phyloP scores from a whole-genome alignment of 257 asterid genomes.

The Catharanthus roseus region DNA sequence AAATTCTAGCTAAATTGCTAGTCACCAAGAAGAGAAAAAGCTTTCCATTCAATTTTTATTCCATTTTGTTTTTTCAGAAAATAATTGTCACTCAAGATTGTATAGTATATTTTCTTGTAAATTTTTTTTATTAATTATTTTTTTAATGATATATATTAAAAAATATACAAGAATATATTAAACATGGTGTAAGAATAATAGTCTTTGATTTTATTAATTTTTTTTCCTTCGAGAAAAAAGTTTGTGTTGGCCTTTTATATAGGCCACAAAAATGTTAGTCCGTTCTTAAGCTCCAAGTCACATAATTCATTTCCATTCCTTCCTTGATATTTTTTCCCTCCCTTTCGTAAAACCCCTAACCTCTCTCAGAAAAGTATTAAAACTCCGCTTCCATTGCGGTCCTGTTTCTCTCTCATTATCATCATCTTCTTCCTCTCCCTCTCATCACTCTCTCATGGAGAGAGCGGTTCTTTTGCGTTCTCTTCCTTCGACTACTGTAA shows the following conservation, averaged over 20 bases:
- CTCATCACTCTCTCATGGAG: conserved; percentile 49
- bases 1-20: too few species aligned
- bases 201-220: too few species aligned
- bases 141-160: too few species aligned
- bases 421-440: conserved; percentile 3
- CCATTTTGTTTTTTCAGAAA: too few species aligned
- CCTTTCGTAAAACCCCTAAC: conserved; percentile 22
- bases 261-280: neutral
- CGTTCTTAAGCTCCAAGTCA: conserved; percentile 33
- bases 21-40: too few species aligned
- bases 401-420: conserved; percentile 12
- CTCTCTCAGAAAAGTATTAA: neutral
- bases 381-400: neutral
- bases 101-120: too few species aligned
- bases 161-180: too few species aligned
- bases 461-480: conserved; percentile 65
- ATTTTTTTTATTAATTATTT: too few species aligned
- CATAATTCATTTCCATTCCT: neutral
- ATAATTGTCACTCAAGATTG: too few species aligned
- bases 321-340: conserved; percentile 16
- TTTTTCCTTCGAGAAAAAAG: too few species aligned
- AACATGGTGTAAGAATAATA: too few species aligned
- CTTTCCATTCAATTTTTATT: too few species aligned
- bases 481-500: conserved; percentile 46
- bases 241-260: neutral